phyloP scores from a whole-genome alignment of 805 yeast species.

The Ogataea neopini region DNA sequence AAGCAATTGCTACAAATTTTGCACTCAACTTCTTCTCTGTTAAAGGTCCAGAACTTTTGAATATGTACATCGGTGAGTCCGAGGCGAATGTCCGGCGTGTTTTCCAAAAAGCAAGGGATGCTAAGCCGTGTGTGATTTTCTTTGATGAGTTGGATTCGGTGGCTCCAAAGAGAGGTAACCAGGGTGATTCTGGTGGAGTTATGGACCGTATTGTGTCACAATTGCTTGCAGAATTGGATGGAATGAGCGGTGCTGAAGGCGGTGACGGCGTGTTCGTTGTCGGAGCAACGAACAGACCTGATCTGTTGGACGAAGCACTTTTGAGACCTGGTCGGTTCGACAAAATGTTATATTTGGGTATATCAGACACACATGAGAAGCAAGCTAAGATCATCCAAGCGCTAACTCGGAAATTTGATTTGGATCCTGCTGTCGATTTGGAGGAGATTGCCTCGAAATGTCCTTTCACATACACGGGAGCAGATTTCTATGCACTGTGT shows the following conservation, averaged over 20 bases:
- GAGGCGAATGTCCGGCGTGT: slow-evolving; percentile 96
- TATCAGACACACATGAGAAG: slow-evolving; percentile 86
- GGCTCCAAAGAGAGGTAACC: slow-evolving; percentile 97
- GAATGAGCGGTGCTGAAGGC: slow-evolving; percentile 81
- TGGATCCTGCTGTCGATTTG: slow-evolving; percentile 62
- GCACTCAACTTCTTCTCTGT: slow-evolving; percentile 93
- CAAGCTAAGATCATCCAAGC: slow-evolving; percentile 87
- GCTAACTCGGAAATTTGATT: slow-evolving; percentile 75
- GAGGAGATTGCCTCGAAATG: slow-evolving; percentile 62
- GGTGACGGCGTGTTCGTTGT: slow-evolving; percentile 94
- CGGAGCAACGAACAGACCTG: slow-evolving; percentile 99
- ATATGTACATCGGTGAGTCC: slow-evolving; percentile 98
- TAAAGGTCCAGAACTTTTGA: slow-evolving; percentile 93
- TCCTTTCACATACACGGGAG: slow-evolving; percentile 94
- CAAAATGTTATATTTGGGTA: slow-evolving; percentile 90
- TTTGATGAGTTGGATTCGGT: slow-evolving; percentile 98
- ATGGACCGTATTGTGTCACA: slow-evolving; percentile 99
- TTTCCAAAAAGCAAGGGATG: slow-evolving; percentile 92
- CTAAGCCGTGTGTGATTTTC: slow-evolving; percentile 95
- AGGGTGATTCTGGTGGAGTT: slow-evolving; percentile 98
- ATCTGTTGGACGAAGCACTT: slow-evolving; percentile 89
- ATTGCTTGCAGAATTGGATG: slow-evolving; percentile 90
- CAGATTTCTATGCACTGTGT: slow-evolving; percentile 95
- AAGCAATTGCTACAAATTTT: slow-evolving; percentile 95
- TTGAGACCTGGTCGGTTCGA: slow-evolving; percentile 95